These are phyloP conservation scores for Kurtzmaniella cleridarum DNA, from an alignment of 805 yeast genomes.

Conservation along the genomic window DNA sequence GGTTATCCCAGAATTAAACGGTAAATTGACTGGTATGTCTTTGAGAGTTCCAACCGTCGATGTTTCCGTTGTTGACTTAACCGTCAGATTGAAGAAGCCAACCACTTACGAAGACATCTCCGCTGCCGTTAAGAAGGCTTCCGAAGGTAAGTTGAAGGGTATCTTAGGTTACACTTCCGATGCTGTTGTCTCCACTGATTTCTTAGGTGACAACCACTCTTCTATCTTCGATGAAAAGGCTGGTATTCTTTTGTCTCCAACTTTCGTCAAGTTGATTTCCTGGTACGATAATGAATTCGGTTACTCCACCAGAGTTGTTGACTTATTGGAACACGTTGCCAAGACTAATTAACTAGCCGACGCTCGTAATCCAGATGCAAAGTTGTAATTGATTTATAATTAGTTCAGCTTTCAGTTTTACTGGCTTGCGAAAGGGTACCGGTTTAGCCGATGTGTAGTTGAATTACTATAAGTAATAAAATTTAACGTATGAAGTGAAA, in stretches of 20 bases:
- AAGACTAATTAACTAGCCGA: constrained; percentile 26
- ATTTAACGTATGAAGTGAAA: too few species aligned
- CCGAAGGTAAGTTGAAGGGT: constrained; percentile 77
- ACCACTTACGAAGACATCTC: constrained; percentile 82
- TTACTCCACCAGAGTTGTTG: constrained; percentile 94
- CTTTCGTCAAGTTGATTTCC: constrained; percentile 84
- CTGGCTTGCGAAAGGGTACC: too few species aligned
- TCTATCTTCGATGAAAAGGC: constrained; percentile 90
- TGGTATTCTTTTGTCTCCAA: constrained; percentile 81
- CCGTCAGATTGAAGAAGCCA: constrained; percentile 72
- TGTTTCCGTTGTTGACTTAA: constrained; percentile 90
- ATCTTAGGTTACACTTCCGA: constrained; percentile 88
- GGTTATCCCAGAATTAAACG: constrained; percentile 86
- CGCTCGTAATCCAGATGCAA: constrained; percentile 5
- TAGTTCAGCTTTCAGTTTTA: too few species aligned
- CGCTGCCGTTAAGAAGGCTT: constrained; percentile 66
- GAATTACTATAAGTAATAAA: too few species aligned
- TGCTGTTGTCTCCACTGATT: constrained; percentile 87
- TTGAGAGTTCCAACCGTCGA: constrained; percentile 92
- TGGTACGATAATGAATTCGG: constrained; percentile 98
- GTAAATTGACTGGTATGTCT: constrained; percentile 92
- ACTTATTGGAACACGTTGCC: constrained; percentile 78
- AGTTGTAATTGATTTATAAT: constrained; percentile 2
- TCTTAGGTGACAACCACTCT: constrained; percentile 77
- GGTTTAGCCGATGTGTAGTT: too few species aligned